A percentile compares a stretch with the other conserved stretches of the same genome.
Conservation (phyloP, 768 basidiomycete species). For the Collybiopsis luxurians region DNA sequence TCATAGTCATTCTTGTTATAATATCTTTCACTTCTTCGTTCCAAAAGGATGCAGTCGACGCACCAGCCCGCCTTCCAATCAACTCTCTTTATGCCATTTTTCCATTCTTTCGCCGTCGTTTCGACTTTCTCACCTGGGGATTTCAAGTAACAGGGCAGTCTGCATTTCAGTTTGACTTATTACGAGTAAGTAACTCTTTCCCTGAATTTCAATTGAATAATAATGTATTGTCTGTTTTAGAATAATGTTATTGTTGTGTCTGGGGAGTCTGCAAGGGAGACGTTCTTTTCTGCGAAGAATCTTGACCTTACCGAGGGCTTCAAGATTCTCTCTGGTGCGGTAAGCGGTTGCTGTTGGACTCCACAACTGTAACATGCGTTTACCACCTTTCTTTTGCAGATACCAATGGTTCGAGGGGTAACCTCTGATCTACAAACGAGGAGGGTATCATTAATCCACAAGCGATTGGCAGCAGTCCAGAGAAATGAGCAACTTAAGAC, state of each 20-base stretch:
- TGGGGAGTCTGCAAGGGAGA: constrained; percentile 64
- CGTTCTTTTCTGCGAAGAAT: constrained; percentile 67
- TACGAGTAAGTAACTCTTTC: constrained; percentile 56
- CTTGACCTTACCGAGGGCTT: constrained; percentile 80
- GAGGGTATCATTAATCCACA: constrained; percentile 65
- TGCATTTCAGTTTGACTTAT: constrained; percentile 67
- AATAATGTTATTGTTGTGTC: constrained; percentile 75
- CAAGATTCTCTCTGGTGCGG: constrained; percentile 75
- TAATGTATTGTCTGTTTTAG: constrained; percentile 40
- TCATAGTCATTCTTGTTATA: constrained; percentile 46
- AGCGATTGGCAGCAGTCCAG: constrained; percentile 64
- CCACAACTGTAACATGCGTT: constrained; percentile 12
- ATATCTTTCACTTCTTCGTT: constrained; percentile 42
- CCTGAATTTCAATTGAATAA: too few relatives aligned
- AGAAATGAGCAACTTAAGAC: constrained; percentile 56
- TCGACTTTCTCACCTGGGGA: constrained; percentile 72
- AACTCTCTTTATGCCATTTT: constrained; percentile 53
- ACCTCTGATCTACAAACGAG: constrained; percentile 67
- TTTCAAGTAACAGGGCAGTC: constrained; percentile 65
- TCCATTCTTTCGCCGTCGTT: constrained; percentile 68
- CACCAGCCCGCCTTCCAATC: constrained; percentile 58
- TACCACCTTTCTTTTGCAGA: constrained; percentile 36
- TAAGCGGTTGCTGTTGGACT: constrained; percentile 34
- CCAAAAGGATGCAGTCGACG: constrained; percentile 46
- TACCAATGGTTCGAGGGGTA: constrained; percentile 74